Percentiles rank a stretch among this genome's conserved stretches.
These are phyloP conservation scores for Amaranthus cruentus DNA, from an alignment of 148 eudicot genomes.

Conservation along the genomic window DNA sequence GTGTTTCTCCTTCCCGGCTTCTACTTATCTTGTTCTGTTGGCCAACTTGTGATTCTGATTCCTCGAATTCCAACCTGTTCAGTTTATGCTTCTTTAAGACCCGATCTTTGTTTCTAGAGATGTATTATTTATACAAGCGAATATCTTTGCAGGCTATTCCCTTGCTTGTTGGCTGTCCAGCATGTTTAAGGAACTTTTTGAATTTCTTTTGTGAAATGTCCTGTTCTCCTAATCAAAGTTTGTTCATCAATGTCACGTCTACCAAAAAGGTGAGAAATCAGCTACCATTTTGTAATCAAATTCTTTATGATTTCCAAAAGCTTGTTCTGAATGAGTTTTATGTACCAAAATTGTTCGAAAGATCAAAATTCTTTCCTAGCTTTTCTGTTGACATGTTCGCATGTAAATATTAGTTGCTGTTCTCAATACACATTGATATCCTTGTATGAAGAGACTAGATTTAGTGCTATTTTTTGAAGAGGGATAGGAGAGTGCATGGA, in stretches of 20 bases:
- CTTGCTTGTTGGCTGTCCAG: slow-evolving; percentile 83
- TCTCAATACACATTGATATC: no score
- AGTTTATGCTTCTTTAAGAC: background rate
- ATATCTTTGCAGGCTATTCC: slow-evolving; percentile 61
- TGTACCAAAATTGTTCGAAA: no score
- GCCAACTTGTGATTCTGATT: background rate
- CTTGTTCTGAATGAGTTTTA: background rate
- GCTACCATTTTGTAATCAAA: background rate
- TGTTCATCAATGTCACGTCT: slow-evolving; percentile 66
- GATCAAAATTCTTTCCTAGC: no score
- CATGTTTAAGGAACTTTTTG: slow-evolving; percentile 78
- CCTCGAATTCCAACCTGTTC: background rate
- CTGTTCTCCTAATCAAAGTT: slow-evolving; percentile 82
- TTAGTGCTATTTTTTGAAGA: no score
- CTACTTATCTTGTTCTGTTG: background rate
- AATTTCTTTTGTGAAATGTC: slow-evolving; percentile 80
- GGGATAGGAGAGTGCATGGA: no score
- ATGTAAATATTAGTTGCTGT: no score
- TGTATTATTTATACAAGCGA: slow-evolving; percentile 3
- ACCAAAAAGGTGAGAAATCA: slow-evolving; percentile 49
- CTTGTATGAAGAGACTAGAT: no score
- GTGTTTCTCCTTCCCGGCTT: no score
- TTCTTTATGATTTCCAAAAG: background rate
- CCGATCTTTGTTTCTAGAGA: background rate
- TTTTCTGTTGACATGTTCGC: no score